These are phyloP conservation scores for Abelmoschus esculentus DNA, from an alignment of 345 rosid genomes.

Conservation along the genomic window DNA sequence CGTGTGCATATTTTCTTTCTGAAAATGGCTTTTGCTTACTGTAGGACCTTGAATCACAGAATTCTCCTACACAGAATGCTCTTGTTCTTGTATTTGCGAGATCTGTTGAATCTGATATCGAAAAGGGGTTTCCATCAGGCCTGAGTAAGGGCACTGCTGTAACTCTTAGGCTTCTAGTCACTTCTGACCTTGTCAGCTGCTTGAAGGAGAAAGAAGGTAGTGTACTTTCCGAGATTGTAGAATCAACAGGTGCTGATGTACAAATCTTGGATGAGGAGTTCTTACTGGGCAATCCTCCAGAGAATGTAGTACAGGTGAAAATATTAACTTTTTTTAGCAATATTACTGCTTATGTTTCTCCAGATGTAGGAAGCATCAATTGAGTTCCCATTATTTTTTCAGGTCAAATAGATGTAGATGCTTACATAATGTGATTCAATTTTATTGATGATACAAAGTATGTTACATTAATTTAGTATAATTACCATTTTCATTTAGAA, in stretches of 20 bases:
- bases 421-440: constrained; percentile 1
- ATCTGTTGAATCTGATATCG: constrained; percentile 42
- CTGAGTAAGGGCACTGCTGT: constrained; percentile 27
- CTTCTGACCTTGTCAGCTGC: constrained; percentile 21
- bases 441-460: background rate
- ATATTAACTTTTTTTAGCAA: background rate
- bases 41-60: constrained; percentile 37
- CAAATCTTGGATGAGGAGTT: constrained; percentile 28
- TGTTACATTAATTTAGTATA: background rate
- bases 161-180: constrained; percentile 45
- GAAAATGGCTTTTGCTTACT: constrained; percentile 8
- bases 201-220: constrained; percentile 20
- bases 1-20: background rate
- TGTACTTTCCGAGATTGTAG: constrained; percentile 25
- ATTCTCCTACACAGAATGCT: constrained; percentile 36
- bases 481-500: background rate
- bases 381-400: background rate
- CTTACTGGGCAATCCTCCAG: constrained; percentile 19
- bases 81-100: constrained; percentile 45
- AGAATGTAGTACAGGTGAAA: constrained; percentile 50
- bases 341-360: background rate
- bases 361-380: constrained; percentile 1
- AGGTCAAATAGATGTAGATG: background rate
- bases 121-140: constrained; percentile 25
- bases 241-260: constrained; percentile 32